Conservation (phyloP, 2,329 filamentous ascomycete genomes). For the Ascochyta pisi region DNA sequence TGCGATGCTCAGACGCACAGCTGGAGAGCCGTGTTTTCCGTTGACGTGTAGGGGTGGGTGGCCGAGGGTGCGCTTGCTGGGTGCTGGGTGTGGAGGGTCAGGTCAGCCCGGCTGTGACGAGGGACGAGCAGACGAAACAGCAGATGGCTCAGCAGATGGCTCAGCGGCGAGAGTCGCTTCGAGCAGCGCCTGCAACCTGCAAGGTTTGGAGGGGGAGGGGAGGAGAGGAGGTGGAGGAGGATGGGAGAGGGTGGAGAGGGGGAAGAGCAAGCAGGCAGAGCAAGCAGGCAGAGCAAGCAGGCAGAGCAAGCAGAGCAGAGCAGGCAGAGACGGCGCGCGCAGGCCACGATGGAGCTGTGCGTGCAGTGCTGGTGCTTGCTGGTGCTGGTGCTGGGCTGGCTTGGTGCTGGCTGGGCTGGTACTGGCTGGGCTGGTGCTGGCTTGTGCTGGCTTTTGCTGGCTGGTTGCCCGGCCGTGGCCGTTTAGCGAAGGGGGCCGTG, state of each 20-base stretch:
- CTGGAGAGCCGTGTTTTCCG: slow-evolving; percentile 17
- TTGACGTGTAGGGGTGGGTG: slow-evolving; percentile 22
- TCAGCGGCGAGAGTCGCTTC: slow-evolving; percentile 28
- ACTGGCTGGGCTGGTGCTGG: too few relatives aligned
- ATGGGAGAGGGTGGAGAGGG: slow-evolving; percentile 16
- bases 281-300: slow-evolving; percentile 17
- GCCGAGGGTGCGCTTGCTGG: slow-evolving; percentile 24
- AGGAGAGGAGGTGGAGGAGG: slow-evolving; percentile 14
- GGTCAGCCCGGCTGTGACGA: slow-evolving; percentile 28
- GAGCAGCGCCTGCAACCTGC: slow-evolving; percentile 29
- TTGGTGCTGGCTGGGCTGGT: too few relatives aligned
- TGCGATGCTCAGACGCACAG: slow-evolving; percentile 14
- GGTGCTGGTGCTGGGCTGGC: too few relatives aligned
- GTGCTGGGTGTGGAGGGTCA: slow-evolving; percentile 2
- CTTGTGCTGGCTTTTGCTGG: too few relatives aligned
- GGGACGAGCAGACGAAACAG: slow-evolving; percentile 4
- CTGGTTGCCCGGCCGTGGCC: slow-evolving; percentile 20
- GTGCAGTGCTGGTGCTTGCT: too few relatives aligned
- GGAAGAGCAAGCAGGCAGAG: slow-evolving; percentile 17
- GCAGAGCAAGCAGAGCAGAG: too few relatives aligned
- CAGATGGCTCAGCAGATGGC: slow-evolving; percentile 27
- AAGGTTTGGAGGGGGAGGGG: slow-evolving; percentile 18
- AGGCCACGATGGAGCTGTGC: slow-evolving; percentile 17
- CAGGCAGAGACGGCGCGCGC: too few relatives aligned
- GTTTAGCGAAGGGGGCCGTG: slow-evolving; percentile 25